Evolutionary conservation across 2,329 filamentous ascomycete genomes (phyloP), one percentile per base, ranked within the genome.

Genomic region (Diaporthe ampelina): DNA sequence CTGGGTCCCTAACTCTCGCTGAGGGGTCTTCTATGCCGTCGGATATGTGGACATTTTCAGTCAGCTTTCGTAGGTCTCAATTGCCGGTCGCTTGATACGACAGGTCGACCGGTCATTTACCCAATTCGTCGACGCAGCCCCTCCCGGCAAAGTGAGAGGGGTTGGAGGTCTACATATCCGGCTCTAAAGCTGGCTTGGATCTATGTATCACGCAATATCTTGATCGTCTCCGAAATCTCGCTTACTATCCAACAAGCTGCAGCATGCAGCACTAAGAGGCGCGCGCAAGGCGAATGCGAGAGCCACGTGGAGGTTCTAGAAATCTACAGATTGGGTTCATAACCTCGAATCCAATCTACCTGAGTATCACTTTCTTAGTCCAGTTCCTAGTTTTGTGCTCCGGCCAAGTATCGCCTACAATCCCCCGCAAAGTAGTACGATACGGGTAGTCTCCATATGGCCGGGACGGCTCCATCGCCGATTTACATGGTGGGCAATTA

Each of bases 321-420:
- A 11, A 26, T 21, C n/a, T 26, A 21, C 10, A 11, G 26, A 48
- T 63, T 48, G 40, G 17, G 26, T 48, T 52, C n/a, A 7, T n/a
- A 26, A 40, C 24, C 48, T 68, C 10, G 32, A 54, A 52, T 35
- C 48, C 45, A 54, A 68, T 68, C 63, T 68, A 32, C 29, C 29
- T 32, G 6, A 1, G 29, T 32, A n/a, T 21, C 5, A 19, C 13
- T 21, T 21, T 13, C 13, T 19, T 7, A 43, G 17, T 43, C 26
- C 19, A 21, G n/a, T 40, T 54, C 9, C n/a, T 54, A 68, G 8
- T 21, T 26, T 17, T 26, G 26, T n/a, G 11, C 13, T n/a, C 21
- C 24, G 2, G 61, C 29, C 50, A 52, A 6, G 7, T 26, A 4
- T 52, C 15, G 63, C 45, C 26, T 8, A 40, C 5, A 15, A 19